These are phyloP conservation scores for Hippophae gyantsensis DNA, from an alignment of 306 rosid genomes.

Conservation along the genomic window DNA sequence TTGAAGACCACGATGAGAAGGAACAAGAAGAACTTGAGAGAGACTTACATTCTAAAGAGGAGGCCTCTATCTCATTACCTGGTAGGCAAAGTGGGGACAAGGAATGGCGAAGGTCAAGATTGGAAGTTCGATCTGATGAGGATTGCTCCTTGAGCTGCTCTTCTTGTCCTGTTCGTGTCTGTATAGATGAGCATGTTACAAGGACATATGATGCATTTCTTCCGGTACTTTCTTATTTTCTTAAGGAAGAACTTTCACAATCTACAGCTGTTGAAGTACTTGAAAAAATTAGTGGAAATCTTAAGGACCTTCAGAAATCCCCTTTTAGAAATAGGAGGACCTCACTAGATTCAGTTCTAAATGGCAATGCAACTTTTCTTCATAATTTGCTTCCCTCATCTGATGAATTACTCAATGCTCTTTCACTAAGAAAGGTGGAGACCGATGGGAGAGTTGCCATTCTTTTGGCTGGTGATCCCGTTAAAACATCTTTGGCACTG, in stretches of 20 bases:
- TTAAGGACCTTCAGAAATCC: conserved; percentile 42
- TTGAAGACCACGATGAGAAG: conserved; percentile 56
- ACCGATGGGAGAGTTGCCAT: conserved; percentile 54
- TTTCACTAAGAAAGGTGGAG: conserved; percentile 43
- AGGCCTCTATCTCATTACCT: conserved; percentile 60
- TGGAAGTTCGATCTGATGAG: conserved; percentile 58
- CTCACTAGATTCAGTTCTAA: conserved; percentile 32
- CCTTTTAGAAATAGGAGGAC: conserved; percentile 61
- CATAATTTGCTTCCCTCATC: conserved; percentile 51
- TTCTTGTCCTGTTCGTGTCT: conserved; percentile 59
- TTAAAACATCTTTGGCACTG: conserved; percentile 61
- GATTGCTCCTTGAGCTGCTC: conserved; percentile 39
- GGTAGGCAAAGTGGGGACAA: conserved; percentile 86
- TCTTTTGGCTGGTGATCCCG: conserved; percentile 57
- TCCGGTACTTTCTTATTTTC: conserved; percentile 51
- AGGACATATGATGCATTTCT: conserved; percentile 53
- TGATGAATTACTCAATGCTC: conserved; percentile 43
- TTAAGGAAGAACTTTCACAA: conserved; percentile 36
- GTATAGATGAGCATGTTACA: conserved; percentile 82
- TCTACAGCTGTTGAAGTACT: conserved; percentile 52
- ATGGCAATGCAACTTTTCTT: conserved; percentile 22
- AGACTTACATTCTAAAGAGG: conserved; percentile 37
- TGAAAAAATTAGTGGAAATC: conserved; percentile 30
- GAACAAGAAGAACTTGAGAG: conserved; percentile 59
- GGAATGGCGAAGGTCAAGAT: conserved; percentile 86